Evolutionary conservation across 108 stramenopile species (phyloP), one percentile per base, ranked within the genome.

Genomic region (Ochromonas danica): DNA sequence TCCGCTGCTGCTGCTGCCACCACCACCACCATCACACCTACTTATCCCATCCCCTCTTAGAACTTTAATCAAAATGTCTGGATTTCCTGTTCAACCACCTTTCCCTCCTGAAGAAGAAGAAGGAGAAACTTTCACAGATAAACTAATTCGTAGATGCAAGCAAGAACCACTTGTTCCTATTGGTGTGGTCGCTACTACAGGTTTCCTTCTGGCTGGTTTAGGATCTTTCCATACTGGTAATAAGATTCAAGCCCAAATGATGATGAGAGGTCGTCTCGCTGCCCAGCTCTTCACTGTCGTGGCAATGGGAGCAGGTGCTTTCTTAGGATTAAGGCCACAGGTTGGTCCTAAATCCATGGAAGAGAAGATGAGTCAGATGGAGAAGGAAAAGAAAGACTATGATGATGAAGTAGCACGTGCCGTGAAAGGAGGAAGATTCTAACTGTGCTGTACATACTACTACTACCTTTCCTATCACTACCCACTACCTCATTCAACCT

Each of bases 311-410:
- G 6, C 6, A 14, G 63, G 63, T 67, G 63, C 63, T 31, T 67
- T 31, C 31, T 35, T 67, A 10, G 63, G 63, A 28, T 31, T 67
- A 6, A 28, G 31, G 10, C 63, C 63, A 10, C 33, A 35, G 3
- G 63, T 14, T 67, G 14, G 63, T 6, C 63, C 63, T 67, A 67
- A 67, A 36, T 14, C 27, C 35, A 67, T 67, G 63, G 63, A 67
- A 67, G 63, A 67, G 63, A 36, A 35, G 25, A 28, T 67, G 63
- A 36, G n/a, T n/a, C n/a, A n/a, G n/a, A n/a, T n/a, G n/a, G n/a
- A n/a, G n/a, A n/a, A n/a, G n/a, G n/a, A n/a, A n/a, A n/a, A n/a
- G n/a, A n/a, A n/a, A n/a, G n/a, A n/a, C n/a, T n/a, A n/a, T n/a
- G n/a, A n/a, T n/a, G n/a, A n/a, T n/a, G n/a, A n/a, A n/a, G n/a